Percentiles rank a stretch among this genome's conserved stretches.
Evolutionary conservation across 208 protist species (phyloP).

Genomic region (Trypanosomatidae sp.): DNA sequence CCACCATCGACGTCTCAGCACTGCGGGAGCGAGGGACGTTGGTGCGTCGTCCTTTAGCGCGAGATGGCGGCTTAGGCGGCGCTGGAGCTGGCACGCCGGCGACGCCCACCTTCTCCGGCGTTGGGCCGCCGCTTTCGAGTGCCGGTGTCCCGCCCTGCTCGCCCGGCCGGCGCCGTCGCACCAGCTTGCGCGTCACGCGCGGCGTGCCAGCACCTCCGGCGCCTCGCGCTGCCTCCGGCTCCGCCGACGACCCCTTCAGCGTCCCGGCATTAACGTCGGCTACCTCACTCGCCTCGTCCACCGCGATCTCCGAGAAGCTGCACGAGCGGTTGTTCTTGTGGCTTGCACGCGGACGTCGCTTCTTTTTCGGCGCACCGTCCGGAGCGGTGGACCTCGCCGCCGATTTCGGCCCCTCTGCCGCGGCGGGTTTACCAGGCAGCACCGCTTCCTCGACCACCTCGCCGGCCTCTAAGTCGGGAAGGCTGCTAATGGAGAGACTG

Average conservation of each 20-base stretch:
- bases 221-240: too few relatives aligned
- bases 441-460: slow-evolving; percentile 24
- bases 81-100: too few relatives aligned
- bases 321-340: slow-evolving; percentile 51
- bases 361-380: too few relatives aligned
- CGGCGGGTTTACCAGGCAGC: neutral
- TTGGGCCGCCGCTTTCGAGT: too few relatives aligned
- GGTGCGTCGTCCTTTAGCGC: slow-evolving; percentile 8
- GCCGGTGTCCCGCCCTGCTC: too few relatives aligned
- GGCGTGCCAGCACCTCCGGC: too few relatives aligned
- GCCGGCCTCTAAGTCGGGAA: slow-evolving; percentile 24
- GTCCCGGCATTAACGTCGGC: neutral
- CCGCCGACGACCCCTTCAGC: neutral
- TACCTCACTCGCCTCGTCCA: slow-evolving; percentile 32
- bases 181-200: too few relatives aligned
- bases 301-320: slow-evolving; percentile 43
- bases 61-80: too few relatives aligned
- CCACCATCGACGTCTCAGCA: slow-evolving; percentile 12
- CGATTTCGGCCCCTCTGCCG: too few relatives aligned
- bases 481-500: slow-evolving; percentile 25
- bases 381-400: too few relatives aligned
- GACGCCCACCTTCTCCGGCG: slow-evolving; percentile 11
- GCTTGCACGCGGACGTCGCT: slow-evolving; percentile 18
- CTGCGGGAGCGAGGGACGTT: slow-evolving; percentile 10
- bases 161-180: too few relatives aligned